Conservation (phyloP, 129 eudicot genomes). For the Silybum marianum region DNA sequence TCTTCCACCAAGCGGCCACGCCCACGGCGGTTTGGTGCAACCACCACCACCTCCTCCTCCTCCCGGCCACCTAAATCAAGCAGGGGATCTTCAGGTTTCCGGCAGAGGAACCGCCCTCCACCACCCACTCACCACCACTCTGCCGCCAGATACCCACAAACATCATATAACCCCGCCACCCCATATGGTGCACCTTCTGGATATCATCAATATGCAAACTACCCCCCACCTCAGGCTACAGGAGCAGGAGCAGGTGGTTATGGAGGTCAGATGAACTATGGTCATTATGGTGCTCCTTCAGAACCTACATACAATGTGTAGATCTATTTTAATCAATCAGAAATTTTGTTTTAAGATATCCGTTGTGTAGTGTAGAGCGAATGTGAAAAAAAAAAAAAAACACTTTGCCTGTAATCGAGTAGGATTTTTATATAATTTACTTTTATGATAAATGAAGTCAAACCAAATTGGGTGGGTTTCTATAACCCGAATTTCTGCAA, state of each 20-base stretch:
- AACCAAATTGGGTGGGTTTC: background rate
- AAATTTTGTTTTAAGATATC: background rate
- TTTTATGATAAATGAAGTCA: background rate
- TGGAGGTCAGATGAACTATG: slow-evolving; percentile 7
- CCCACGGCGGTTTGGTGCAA: slow-evolving; percentile 12
- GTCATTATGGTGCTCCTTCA: background rate
- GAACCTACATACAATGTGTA: background rate
- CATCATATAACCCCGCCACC: slow-evolving; percentile 36
- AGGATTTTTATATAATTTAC: background rate
- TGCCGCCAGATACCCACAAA: slow-evolving; percentile 25
- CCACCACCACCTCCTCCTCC: slow-evolving; percentile 10
- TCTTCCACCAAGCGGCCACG: slow-evolving; percentile 39
- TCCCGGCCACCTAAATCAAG: slow-evolving; percentile 40
- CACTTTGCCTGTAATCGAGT: background rate
- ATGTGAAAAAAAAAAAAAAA: background rate
- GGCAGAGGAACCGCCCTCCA: slow-evolving; percentile 28
- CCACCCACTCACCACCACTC: slow-evolving; percentile 30
- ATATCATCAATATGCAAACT: slow-evolving; percentile 25
- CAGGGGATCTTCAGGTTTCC: slow-evolving; percentile 31
- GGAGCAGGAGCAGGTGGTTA: background rate
- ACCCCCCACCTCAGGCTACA: slow-evolving; percentile 11
- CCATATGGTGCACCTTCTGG: slow-evolving; percentile 38
- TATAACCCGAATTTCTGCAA: too few relatives aligned
- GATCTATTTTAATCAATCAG: background rate
- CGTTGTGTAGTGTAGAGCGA: background rate